Conservation (phyloP, 805 yeast species). For the Yarrowia porcina region DNA sequence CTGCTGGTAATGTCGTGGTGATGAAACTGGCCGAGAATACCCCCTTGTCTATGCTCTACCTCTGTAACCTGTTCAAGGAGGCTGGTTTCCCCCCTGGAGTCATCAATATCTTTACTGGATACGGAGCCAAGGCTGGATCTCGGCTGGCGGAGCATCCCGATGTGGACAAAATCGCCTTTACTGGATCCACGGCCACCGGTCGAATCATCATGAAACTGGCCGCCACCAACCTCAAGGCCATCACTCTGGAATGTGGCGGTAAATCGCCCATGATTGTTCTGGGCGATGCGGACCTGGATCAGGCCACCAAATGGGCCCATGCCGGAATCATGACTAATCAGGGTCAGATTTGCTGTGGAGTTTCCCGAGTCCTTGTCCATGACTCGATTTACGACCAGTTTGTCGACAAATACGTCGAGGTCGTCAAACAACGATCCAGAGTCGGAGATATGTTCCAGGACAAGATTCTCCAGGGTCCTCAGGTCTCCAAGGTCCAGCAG, state of each 20-base stretch:
- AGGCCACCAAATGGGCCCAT: conserved; percentile 69
- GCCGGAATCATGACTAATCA: conserved; percentile 86
- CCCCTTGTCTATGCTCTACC: conserved; percentile 63
- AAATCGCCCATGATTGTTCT: conserved; percentile 89
- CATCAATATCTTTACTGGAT: conserved; percentile 66
- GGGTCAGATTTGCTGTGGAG: conserved; percentile 96
- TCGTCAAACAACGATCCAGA: conserved; percentile 45
- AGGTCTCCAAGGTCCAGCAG: conserved; percentile 74
- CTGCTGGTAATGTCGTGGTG: conserved; percentile 72
- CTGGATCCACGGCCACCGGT: conserved; percentile 93
- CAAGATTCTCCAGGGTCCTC: conserved; percentile 82
- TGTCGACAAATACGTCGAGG: conserved; percentile 52
- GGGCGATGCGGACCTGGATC: conserved; percentile 76
- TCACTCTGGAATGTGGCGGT: conserved; percentile 93
- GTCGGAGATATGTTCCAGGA: conserved; percentile 77
- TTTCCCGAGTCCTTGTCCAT: conserved; percentile 87
- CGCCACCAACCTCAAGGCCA: conserved; percentile 72
- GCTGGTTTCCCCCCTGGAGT: conserved; percentile 82
- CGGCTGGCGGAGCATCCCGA: conserved; percentile 58
- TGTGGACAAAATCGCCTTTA: conserved; percentile 86
- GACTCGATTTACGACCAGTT: conserved; percentile 77
- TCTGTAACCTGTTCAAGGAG: conserved; percentile 54
- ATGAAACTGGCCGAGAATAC: conserved; percentile 75
- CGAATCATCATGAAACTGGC: conserved; percentile 73
- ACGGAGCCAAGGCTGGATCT: conserved; percentile 67